These are phyloP conservation scores for Gossypium anomalum DNA, from an alignment of 345 rosid species.

Conservation along the genomic window DNA sequence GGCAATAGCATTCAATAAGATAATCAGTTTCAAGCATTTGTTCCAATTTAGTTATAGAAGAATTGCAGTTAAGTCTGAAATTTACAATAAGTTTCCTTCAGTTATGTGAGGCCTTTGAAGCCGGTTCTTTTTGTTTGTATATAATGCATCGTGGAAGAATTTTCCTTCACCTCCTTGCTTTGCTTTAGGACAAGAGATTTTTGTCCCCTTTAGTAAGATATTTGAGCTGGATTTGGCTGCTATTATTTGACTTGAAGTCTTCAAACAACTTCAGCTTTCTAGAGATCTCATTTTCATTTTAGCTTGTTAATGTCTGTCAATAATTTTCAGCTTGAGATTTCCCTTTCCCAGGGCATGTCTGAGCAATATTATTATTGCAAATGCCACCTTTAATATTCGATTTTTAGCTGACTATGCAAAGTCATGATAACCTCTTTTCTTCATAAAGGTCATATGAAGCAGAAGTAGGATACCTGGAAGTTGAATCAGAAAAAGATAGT, in stretches of 20 bases:
- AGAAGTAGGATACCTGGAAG: conserved; percentile 66
- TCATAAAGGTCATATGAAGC: conserved; percentile 71
- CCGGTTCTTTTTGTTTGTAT: neutral
- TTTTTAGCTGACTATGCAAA: neutral
- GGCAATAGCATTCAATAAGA: conserved; percentile 12
- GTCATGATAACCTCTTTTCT: neutral
- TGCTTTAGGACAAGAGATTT: neutral
- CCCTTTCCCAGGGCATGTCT: neutral
- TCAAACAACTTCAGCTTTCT: neutral
- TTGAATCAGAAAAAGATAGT: conserved; percentile 42
- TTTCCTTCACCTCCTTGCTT: neutral
- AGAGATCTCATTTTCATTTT: neutral
- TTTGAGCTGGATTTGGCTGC: neutral
- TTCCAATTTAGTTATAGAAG: neutral
- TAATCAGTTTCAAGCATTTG: neutral
- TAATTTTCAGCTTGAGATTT: neutral
- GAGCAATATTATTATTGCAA: neutral
- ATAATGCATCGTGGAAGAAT: neutral
- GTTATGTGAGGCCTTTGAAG: conserved; percentile 1
- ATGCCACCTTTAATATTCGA: neutral
- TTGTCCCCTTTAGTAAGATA: neutral
- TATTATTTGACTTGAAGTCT: neutral
- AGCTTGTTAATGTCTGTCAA: neutral
- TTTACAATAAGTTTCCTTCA: neutral
- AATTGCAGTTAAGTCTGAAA: conserved; percentile 4